Percentiles rank a stretch among this genome's conserved stretches.
Conservation (phyloP, 768 basidiomycete species). For the Boletus bicolor region DNA sequence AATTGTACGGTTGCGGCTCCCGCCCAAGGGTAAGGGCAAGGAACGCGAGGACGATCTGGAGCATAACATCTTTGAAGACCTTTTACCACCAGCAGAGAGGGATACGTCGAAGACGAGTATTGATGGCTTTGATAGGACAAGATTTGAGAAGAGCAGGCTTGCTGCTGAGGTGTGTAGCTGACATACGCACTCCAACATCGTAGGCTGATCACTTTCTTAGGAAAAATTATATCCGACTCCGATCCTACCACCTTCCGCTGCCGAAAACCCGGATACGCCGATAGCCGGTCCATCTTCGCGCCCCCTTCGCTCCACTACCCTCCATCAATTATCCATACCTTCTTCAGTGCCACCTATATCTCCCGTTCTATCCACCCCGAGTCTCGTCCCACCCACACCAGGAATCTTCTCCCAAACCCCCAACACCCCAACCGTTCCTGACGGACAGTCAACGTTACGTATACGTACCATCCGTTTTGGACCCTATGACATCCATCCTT, state of each 20-base stretch:
- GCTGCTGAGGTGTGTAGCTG: slow-evolving; percentile 63
- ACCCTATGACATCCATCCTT: slow-evolving; percentile 89
- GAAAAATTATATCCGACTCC: slow-evolving; percentile 48
- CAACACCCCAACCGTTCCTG: slow-evolving; percentile 23
- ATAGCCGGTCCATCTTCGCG: slow-evolving; percentile 58
- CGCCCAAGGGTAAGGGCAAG: slow-evolving; percentile 64
- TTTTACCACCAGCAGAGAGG: slow-evolving; percentile 64
- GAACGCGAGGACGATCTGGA: slow-evolving; percentile 62
- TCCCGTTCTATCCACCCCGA: slow-evolving; percentile 39
- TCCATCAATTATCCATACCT: slow-evolving; percentile 37
- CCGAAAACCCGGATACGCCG: slow-evolving; percentile 35
- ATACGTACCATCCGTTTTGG: slow-evolving; percentile 92
- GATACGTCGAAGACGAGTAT: slow-evolving; percentile 72
- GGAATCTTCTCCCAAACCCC: slow-evolving; percentile 33
- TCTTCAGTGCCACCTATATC: slow-evolving; percentile 30
- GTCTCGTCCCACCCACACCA: slow-evolving; percentile 32
- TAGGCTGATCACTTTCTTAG: slow-evolving; percentile 30
- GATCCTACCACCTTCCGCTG: slow-evolving; percentile 29
- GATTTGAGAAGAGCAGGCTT: slow-evolving; percentile 71
- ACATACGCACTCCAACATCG: background rate
- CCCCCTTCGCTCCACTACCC: slow-evolving; percentile 57
- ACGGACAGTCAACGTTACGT: slow-evolving; percentile 43
- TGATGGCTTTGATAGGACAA: slow-evolving; percentile 52
- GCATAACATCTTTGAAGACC: slow-evolving; percentile 78
- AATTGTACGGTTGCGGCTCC: slow-evolving; percentile 52